Evolutionary conservation across 305 asterid species (phyloP).

Genomic region (Caryopteris hybrid): DNA sequence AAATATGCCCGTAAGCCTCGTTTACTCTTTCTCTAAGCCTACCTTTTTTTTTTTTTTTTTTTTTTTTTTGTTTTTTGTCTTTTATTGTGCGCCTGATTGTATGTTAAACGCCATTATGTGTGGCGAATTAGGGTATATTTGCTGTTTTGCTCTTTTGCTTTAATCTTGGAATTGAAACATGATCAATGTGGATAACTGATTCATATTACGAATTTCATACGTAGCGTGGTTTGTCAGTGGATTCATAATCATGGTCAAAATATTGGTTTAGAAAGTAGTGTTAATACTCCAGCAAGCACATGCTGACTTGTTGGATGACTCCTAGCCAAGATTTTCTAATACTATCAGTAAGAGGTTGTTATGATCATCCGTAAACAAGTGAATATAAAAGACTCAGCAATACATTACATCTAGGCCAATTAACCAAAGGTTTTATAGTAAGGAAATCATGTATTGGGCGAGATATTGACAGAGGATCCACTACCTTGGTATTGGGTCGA

Average conservation of each 20-base stretch:
- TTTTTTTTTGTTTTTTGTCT: too few species aligned
- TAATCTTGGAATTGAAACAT: neutral
- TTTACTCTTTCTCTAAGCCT: neutral
- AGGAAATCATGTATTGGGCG: neutral
- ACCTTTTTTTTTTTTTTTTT: neutral
- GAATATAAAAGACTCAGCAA: neutral
- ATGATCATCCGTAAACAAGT: neutral
- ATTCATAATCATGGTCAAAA: neutral
- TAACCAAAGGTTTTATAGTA: too few species aligned
- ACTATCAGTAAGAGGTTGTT: neutral
- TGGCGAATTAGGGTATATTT: neutral
- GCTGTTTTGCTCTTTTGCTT: neutral
- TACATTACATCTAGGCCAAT: too few species aligned
- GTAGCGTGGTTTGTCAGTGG: neutral
- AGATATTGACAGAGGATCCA: neutral
- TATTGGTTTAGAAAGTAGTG: neutral
- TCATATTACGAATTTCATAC: neutral
- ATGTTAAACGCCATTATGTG: neutral
- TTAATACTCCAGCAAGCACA: neutral
- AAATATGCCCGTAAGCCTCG: conserved; percentile 60
- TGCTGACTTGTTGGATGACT: neutral
- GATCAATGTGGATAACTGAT: neutral
- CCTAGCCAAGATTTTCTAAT: neutral
- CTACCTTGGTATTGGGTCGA: neutral
- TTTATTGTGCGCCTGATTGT: neutral